Conservation (phyloP, 345 rosid genomes). For the Populus simonii region DNA sequence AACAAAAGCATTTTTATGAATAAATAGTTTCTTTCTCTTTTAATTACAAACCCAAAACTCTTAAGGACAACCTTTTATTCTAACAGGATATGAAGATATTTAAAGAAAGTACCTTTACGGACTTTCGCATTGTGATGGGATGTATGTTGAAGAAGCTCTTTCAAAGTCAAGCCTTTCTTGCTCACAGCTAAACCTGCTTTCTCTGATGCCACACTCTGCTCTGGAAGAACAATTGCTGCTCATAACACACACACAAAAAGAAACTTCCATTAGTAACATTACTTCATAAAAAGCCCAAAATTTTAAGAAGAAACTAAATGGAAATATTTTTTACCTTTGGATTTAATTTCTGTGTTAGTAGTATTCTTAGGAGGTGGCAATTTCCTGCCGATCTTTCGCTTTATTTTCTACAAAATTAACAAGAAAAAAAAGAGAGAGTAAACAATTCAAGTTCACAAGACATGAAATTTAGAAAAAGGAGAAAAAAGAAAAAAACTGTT, state of each 20-base stretch:
- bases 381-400: constrained; percentile 83
- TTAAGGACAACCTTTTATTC: not conserved
- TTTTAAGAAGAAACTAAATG: not conserved
- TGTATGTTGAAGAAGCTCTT: constrained; percentile 79
- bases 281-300: not conserved
- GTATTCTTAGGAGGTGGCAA: constrained; percentile 88
- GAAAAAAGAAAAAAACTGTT: not conserved
- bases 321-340: constrained; percentile 49
- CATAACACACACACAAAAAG: not conserved
- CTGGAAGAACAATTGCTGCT: constrained; percentile 85
- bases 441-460: not conserved
- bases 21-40: not conserved
- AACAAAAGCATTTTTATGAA: not conserved
- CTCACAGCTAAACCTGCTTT: constrained; percentile 78
- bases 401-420: constrained; percentile 61
- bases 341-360: constrained; percentile 82
- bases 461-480: not conserved
- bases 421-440: not conserved
- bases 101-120: constrained; percentile 51
- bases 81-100: not conserved
- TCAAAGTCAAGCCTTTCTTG: constrained; percentile 84
- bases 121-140: constrained; percentile 84
- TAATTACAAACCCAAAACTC: not conserved
- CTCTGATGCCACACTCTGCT: constrained; percentile 81
- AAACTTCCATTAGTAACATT: not conserved